Evolutionary conservation across 257 asterid species (phyloP), one percentile per base, ranked within the genome.

Genomic region (Forsythia viridissima): DNA sequence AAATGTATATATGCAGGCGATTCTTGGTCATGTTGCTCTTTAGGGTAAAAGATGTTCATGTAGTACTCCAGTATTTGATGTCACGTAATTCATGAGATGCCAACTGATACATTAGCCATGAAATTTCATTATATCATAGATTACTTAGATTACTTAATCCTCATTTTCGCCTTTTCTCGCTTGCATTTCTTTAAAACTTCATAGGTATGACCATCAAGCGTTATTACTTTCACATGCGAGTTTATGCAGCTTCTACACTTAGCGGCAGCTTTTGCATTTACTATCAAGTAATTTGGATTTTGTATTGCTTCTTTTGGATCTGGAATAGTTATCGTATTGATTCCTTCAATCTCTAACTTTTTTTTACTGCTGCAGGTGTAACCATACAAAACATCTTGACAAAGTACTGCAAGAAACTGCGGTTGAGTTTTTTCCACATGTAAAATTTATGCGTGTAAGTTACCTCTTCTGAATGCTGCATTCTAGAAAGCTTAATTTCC

Each of bases 241-340:
- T 92, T 93, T 79, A 97, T 93, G 77, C 97, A 92, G 86, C 97
- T 95, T 65, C 98, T 95, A 67, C 99, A 91, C 80, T 96, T 90
- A 82, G 98, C 24, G 98, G 76, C 82, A 89, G 97, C 92, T 73
- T 97, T 91, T 85, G 97, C 99, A 79, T 95, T 95, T 87, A 93
- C 99, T 11, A 88, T 93, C 85, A 93, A 90, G 98, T 93, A 90
- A 87, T 55, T 81, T 46, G 21, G 73, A 59, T 59, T 59, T 36
- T 59, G 76, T 51, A 18, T 68, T 20, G 72, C 71, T 69, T 71
- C 59, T 40, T 73, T 67, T 46, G 37, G 73, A 12, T 20, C 74
- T 42, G 39, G 51, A 1, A 18, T 21, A 18, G 61, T 44, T 44
- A 68, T 12, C 67, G 55, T 74, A 24, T 15, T 71, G 16, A 8